Base-by-base conservation (phyloP, 164 flowering plant species). In the Pachysandra terminalis region DNA sequence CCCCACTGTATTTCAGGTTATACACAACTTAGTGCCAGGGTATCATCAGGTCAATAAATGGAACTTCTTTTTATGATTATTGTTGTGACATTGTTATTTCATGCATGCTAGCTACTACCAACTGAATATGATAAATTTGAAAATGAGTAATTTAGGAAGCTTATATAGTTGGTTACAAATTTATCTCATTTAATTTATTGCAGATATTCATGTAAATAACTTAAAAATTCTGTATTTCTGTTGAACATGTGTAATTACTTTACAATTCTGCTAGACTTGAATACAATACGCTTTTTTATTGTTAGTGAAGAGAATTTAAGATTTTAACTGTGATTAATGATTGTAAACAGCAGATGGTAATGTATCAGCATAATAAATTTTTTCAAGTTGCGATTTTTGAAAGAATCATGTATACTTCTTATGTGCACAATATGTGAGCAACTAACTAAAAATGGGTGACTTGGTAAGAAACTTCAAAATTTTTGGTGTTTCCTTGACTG, bases 1-100 rank as follows among this genome's bases (percentile, higher is more conserved):
- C 74, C 93, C 95, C 9, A 83, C 83, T 35, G 93, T 93, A 5
- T 93, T 89, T 83, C 96, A 87, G 82, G 83, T 78, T 26, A 76
- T 93, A 62, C 88, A 78, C 78, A 79, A 80, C 73, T 66, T 93
- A 68, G 63, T 87, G 7, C 93, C 93, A 5, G 98, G 98, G 67
- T 83, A 70, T 63, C 91, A 93, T 73, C 91, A 93, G 98, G 98
- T 90, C 24, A 74, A 41, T 45, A 48, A 19, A 15, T 17, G 53
- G 26, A 25, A 40, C 35, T 56, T 45, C 8, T 53, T 65, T n/a
- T 66, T 32, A 23, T 56, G 55, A 22, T 71, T n/a, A 41, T 14
- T 40, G 19, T 53, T 51, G 24, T 25, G 19, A 15, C 22, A 32
- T 1, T 27, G 40, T 19, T 19, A 35, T 63, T 45, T 35, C 9